These are phyloP conservation scores for Syzygium grande DNA, from an alignment of 345 rosid species.

Conservation along the genomic window DNA sequence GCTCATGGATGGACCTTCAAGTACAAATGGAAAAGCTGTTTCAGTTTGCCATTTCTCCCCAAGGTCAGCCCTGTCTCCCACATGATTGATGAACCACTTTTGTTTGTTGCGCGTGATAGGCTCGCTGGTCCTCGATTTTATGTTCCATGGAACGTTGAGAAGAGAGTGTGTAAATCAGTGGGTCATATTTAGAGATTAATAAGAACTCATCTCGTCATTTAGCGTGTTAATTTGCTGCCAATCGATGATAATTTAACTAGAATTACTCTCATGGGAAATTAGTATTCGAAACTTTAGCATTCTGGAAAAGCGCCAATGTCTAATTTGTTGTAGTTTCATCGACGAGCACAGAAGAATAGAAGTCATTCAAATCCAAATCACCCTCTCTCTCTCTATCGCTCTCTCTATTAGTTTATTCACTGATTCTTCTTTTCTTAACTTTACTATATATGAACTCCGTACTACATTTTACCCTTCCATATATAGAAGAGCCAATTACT, in stretches of 20 bases:
- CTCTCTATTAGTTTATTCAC: background rate
- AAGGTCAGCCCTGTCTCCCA: slow-evolving; percentile 1
- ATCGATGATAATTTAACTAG: background rate
- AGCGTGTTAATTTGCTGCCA: background rate
- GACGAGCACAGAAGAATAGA: background rate
- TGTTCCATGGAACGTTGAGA: background rate
- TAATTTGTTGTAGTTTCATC: background rate
- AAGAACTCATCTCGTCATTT: background rate
- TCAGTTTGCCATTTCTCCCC: background rate
- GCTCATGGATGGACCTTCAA: slow-evolving; percentile 4
- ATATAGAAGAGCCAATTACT: background rate
- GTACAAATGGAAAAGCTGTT: slow-evolving; percentile 1
- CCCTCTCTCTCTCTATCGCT: background rate
- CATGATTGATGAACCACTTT: slow-evolving; percentile 3
- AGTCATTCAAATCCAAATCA: background rate
- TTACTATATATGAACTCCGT: background rate
- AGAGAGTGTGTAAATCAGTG: background rate
- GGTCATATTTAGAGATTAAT: background rate
- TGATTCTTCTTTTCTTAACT: background rate
- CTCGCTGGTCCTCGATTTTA: background rate
- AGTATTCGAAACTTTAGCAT: background rate
- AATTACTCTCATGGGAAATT: background rate
- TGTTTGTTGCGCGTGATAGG: background rate
- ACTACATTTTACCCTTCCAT: background rate
- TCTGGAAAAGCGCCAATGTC: background rate